Evolutionary conservation across 2,329 filamentous ascomycete genomes (phyloP), one percentile per base, ranked within the genome.

Genomic region (Hirsutella thompsonii): DNA sequence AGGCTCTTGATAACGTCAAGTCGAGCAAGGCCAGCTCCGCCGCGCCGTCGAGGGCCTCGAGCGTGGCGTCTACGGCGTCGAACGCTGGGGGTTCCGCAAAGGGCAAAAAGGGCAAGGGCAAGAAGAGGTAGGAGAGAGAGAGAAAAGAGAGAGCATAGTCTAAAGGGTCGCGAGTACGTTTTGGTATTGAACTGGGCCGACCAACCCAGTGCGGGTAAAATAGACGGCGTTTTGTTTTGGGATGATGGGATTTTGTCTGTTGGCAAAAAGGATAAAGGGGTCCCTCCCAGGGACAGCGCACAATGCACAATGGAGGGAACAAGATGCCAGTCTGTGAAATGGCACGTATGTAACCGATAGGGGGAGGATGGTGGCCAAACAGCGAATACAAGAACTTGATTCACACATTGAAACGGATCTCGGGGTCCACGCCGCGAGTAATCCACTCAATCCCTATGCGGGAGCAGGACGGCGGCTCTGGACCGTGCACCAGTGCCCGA

Each of bases 1-100:
- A 96, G 67, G 80, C 86, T 40, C 75, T 95, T 37, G 92, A 95
- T 52, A 85, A 81, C 37, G 78, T 94, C 55, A 95, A 95, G 40
- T 78, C 72, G 43, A 84, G 76, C 63, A 92, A 89, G 60, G 74
- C 76, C 38, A 83, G 76, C 42, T 92, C 88, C 1, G 74, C 81
- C 4, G 72, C 80, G 5, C 83, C 81, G 0, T 95, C 89, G 19
- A 76, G 92, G 47, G 89, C 89, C 14, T 90, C 82, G 5, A 96
- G 92, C 58, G 87, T 95, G 20, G 79, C 76, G 26, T 94, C 89
- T 1, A 85, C 75, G 36, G 73, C 70, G 30, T 83, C 82, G 5
- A 51, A 53, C 42, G 45, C 63, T 52, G 57, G 57, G 53, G 64
- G 67, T 39, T 75, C 72, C 55, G 71, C 75, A 54, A 78, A 77